These are phyloP conservation scores for Cephalotrichum gorgonifer DNA, from an alignment of 2,329 filamentous ascomycete species.

Conservation along the genomic window DNA sequence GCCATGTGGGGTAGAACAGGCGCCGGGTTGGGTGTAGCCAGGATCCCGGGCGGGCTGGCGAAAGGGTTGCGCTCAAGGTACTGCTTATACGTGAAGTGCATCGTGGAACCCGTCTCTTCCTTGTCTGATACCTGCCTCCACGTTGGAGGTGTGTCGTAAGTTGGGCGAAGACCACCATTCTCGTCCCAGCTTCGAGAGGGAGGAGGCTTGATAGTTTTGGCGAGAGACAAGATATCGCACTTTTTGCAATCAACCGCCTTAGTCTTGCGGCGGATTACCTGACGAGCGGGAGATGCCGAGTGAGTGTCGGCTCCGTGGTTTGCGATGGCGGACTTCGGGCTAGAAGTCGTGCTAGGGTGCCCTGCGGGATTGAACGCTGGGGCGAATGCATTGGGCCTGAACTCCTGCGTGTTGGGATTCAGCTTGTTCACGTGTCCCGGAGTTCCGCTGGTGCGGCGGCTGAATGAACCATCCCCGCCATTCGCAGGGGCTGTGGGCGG, in stretches of 20 bases:
- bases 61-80: constrained; percentile 64
- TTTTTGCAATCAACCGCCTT: constrained; percentile 63
- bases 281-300: constrained; percentile 23
- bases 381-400: constrained; percentile 75
- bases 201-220: constrained; percentile 42
- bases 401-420: constrained; percentile 63
- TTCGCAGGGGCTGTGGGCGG: constrained; percentile 67
- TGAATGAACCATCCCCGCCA: constrained; percentile 38
- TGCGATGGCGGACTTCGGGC: constrained; percentile 55
- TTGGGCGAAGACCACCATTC: constrained; percentile 74
- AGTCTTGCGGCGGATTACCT: constrained; percentile 60
- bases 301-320: constrained; percentile 14
- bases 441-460: constrained; percentile 41
- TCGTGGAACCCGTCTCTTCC: constrained; percentile 57
- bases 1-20: constrained; percentile 63
- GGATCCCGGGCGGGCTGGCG: constrained; percentile 30
- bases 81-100: constrained; percentile 60
- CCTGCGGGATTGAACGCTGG: constrained; percentile 65
- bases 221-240: constrained; percentile 41
- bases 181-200: constrained; percentile 54
- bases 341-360: constrained; percentile 57
- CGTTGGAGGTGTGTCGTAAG: constrained; percentile 74
- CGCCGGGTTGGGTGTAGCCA: constrained; percentile 55
- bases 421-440: constrained; percentile 43
- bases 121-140: constrained; percentile 67